Percentiles rank a stretch among this genome's conserved stretches.
Conservation (phyloP, 163 green algal species). For the Chlamydomonas reinhardtii region DNA sequence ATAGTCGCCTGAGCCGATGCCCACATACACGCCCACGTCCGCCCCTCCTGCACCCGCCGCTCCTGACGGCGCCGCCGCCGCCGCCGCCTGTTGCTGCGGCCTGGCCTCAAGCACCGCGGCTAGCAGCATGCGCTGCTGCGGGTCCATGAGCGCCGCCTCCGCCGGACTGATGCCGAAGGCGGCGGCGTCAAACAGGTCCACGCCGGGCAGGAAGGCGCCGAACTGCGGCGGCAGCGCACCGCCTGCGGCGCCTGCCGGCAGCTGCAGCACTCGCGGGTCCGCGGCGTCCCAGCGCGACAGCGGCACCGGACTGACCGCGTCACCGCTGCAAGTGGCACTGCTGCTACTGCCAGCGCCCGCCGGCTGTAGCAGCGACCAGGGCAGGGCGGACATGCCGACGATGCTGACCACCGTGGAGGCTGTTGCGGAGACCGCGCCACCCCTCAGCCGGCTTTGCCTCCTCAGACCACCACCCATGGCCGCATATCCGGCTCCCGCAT, state of each 20-base stretch:
- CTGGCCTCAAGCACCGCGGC: conserved; percentile 26
- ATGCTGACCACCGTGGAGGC: conserved; percentile 16
- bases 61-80: neutral
- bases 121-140: conserved; percentile 90
- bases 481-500: neutral
- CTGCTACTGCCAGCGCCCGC: neutral
- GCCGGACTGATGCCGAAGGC: conserved; percentile 70
- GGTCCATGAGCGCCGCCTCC: conserved; percentile 86
- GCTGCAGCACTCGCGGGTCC: conserved; percentile 9
- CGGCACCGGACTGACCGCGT: conserved; percentile 67
- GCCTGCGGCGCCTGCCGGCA: neutral
- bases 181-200: conserved; percentile 80
- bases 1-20: conserved; percentile 79
- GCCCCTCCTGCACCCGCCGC: neutral
- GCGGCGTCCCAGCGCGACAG: conserved; percentile 78
- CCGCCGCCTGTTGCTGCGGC: neutral
- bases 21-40: conserved; percentile 75
- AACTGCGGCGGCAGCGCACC: conserved; percentile 56
- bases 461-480: neutral
- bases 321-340: neutral
- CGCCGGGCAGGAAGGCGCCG: conserved; percentile 61
- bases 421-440: neutral
- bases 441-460: neutral
- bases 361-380: conserved; percentile 25
- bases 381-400: conserved; percentile 17